phyloP scores from a whole-genome alignment of 1,284 basidiomycete genomes.

The Hemileia vastatrix region DNA sequence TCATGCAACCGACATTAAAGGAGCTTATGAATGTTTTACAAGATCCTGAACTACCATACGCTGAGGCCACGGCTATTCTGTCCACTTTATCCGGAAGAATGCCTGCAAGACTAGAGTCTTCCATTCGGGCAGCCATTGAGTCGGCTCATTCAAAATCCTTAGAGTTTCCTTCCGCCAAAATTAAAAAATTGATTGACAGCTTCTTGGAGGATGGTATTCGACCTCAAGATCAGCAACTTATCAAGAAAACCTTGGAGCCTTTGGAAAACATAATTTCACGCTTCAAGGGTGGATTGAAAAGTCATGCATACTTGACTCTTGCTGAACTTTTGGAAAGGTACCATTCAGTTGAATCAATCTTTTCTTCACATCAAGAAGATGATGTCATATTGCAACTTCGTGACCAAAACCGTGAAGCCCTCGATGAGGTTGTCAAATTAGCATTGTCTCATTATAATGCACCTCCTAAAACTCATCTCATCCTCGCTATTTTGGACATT shows the following conservation, averaged over 20 bases:
- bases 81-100: constrained; percentile 87
- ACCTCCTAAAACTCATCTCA: constrained; percentile 79
- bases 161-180: constrained; percentile 70
- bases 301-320: constrained; percentile 70
- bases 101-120: constrained; percentile 80
- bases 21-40: constrained; percentile 68
- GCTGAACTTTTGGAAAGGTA: constrained; percentile 65
- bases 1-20: constrained; percentile 72
- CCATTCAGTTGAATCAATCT: constrained; percentile 76
- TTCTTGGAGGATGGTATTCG: constrained; percentile 73
- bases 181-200: constrained; percentile 74
- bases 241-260: constrained; percentile 61
- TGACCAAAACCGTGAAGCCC: constrained; percentile 81
- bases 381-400: constrained; percentile 80
- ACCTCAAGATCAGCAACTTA: constrained; percentile 65
- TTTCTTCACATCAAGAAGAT: constrained; percentile 79
- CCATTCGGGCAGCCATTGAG: constrained; percentile 69
- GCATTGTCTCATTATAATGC: constrained; percentile 94
- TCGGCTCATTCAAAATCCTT: constrained; percentile 59
- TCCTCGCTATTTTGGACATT: constrained; percentile 75
- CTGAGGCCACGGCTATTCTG: constrained; percentile 72
- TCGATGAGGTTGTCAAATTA: constrained; percentile 76
- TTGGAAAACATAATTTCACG: constrained; percentile 70
- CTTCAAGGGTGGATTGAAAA: constrained; percentile 72
- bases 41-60: constrained; percentile 79